Evolutionary conservation across 371 early-diverging fungal genomes (phyloP).

Genomic region (Mucor velutinosus): DNA sequence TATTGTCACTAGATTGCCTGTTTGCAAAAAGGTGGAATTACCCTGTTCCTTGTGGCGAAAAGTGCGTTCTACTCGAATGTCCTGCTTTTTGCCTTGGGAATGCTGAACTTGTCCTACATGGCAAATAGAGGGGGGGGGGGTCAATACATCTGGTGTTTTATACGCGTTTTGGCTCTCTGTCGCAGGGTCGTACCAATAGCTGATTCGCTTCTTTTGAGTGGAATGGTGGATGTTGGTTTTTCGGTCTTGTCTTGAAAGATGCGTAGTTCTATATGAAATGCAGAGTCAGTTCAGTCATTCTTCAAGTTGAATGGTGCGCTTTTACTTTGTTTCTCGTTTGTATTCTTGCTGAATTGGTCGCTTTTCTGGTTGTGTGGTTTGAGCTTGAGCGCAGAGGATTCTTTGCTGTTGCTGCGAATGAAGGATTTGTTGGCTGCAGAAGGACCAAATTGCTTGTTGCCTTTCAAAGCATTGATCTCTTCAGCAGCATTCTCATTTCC

Average conservation of each 20-base stretch:
- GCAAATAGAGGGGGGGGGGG: background rate
- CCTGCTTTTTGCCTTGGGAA: constrained; percentile 1
- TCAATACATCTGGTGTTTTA: background rate
- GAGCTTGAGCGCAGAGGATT: background rate
- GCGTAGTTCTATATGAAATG: constrained; percentile 1
- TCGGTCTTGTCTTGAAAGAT: background rate
- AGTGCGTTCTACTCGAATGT: background rate
- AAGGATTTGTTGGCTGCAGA: background rate
- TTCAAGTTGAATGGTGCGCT: background rate
- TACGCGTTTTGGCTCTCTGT: background rate
- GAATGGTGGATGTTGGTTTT: background rate
- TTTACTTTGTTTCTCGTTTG: constrained; percentile 1
- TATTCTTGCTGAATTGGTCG: background rate
- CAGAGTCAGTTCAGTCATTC: background rate
- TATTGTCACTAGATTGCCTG: too few species aligned
- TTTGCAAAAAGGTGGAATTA: background rate
- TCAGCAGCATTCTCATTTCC: constrained; percentile 15
- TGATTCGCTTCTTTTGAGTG: constrained; percentile 5
- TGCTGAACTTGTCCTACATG: background rate
- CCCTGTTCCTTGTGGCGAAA: constrained; percentile 11
- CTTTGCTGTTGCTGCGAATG: background rate
- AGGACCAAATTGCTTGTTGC: constrained; percentile 8
- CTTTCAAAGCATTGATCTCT: background rate
- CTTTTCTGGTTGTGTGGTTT: constrained; percentile 4
- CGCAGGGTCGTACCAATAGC: background rate